These are phyloP conservation scores for Gonium pectorale DNA, from an alignment of 139 green algal species.

Conservation along the genomic window DNA sequence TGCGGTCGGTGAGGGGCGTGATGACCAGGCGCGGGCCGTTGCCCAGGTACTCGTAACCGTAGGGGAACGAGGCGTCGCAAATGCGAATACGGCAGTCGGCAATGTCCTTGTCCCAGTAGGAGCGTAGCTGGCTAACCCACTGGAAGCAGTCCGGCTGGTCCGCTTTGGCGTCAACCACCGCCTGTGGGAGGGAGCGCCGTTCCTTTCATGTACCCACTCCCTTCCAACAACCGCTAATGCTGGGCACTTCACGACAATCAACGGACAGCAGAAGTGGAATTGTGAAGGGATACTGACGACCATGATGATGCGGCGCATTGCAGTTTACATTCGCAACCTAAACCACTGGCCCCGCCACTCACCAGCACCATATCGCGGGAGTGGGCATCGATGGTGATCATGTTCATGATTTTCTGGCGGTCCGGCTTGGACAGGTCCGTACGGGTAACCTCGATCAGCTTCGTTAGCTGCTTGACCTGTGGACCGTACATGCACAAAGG, in stretches of 20 bases:
- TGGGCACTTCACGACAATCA: too few species aligned
- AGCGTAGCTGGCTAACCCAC: constrained; percentile 85
- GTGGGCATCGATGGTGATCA: constrained; percentile 92
- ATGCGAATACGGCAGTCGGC: constrained; percentile 79
- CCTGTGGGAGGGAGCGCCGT: constrained; percentile 19
- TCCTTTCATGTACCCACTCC: too few species aligned
- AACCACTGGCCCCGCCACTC: constrained; percentile 2
- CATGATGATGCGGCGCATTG: too few species aligned
- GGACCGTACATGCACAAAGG: not conserved
- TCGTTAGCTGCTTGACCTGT: constrained; percentile 88
- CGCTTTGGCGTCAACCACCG: constrained; percentile 59
- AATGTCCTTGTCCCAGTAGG: constrained; percentile 83
- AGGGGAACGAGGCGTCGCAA: constrained; percentile 86
- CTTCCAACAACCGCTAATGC: too few species aligned
- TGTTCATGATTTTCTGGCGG: constrained; percentile 85
- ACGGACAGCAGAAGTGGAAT: too few species aligned
- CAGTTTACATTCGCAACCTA: too few species aligned
- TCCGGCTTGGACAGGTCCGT: constrained; percentile 73
- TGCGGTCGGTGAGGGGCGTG: constrained; percentile 86
- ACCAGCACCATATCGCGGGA: constrained; percentile 78
- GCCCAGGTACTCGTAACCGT: constrained; percentile 90
- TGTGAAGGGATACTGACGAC: too few species aligned
- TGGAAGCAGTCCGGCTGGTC: constrained; percentile 78
- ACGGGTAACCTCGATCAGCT: constrained; percentile 83
- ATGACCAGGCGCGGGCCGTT: constrained; percentile 86